Evolutionary conservation across 2,329 filamentous ascomycete genomes (phyloP), one percentile per base, ranked within the genome.

Genomic region (Sclerotiophoma versabilis): DNA sequence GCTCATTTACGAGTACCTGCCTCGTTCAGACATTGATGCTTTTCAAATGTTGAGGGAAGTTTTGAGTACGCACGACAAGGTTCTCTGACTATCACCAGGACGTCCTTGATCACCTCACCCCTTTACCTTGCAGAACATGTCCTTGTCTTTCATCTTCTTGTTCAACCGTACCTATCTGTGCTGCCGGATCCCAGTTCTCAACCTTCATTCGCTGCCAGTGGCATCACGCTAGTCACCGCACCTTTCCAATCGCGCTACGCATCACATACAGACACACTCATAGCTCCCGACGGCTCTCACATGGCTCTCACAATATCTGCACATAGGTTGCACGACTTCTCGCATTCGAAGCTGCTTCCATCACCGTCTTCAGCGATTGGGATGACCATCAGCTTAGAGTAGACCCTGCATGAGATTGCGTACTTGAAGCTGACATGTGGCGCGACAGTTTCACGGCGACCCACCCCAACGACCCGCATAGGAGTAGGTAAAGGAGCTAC

Each of bases 221-320:
- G n/a, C n/a, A 43, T 39, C 45, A 39, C 54, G 54, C 65, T 65
- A 66, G 60, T 42, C 32, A 59, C 47, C 57, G 37, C 57, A 55
- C 45, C 41, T 55, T 55, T 45, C 68, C 68, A 73, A 67, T 72
- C 56, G 59, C 47, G 60, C 54, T 37, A 49, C 49, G 20, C 51
- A 64, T 67, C 58, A 63, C 68, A 52, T 48, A 43, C 54, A 19
- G n/a, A n/a, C n/a, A 26, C n/a, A 26, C 36, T n/a, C n/a, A 14
- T n/a, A 39, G 36, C 49, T 42, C 32, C 19, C 2, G 17, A 19
- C 15, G 22, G 27, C 39, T 43, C 39, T n/a, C 39, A 30, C 39
- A 43, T 10, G 15, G 4, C 15, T 43, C 27, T 22, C 10, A 19
- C 23, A 14, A 27, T 15, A 17, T n/a, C n/a, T n/a, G 27, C 12